phyloP scores from a whole-genome alignment of 2,329 filamentous ascomycete species.

The Apiospora rasikravindrae region DNA sequence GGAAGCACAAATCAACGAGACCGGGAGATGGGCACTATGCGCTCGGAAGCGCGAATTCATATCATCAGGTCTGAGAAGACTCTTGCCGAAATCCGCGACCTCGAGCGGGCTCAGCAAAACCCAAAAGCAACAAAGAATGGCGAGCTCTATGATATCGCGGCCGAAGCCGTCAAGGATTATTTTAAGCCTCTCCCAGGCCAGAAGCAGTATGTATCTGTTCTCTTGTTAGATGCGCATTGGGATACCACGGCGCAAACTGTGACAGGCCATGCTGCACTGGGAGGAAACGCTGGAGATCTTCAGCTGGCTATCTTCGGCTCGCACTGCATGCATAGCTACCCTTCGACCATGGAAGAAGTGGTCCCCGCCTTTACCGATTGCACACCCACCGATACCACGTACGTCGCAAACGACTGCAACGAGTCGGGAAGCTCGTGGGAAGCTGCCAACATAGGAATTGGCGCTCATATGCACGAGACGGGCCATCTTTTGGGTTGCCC shows the following conservation, averaged over 20 bases:
- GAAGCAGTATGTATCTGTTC: slow-evolving; percentile 84
- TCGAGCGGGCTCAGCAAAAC: slow-evolving; percentile 81
- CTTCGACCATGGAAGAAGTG: slow-evolving; percentile 86
- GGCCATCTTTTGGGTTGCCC: slow-evolving; percentile 91
- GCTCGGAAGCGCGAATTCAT: slow-evolving; percentile 90
- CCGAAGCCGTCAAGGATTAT: slow-evolving; percentile 77
- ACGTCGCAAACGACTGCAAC: slow-evolving; percentile 83
- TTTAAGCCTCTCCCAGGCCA: slow-evolving; percentile 78
- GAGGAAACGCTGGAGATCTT: slow-evolving; percentile 73
- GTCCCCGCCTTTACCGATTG: slow-evolving; percentile 89
- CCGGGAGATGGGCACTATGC: slow-evolving; percentile 71
- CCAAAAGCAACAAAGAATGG: slow-evolving; percentile 70
- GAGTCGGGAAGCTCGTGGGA: slow-evolving; percentile 94
- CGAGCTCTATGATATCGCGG: slow-evolving; percentile 77
- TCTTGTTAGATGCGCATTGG: slow-evolving; percentile 91
- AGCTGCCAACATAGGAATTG: slow-evolving; percentile 91
- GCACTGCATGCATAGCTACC: slow-evolving; percentile 90
- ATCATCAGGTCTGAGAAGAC: slow-evolving; percentile 84
- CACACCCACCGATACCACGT: slow-evolving; percentile 81
- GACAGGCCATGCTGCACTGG: slow-evolving; percentile 83
- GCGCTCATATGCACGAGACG: slow-evolving; percentile 88
- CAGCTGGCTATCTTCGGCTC: slow-evolving; percentile 91
- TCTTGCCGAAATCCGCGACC: slow-evolving; percentile 78
- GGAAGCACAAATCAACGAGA: slow-evolving; percentile 82
- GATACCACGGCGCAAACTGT: slow-evolving; percentile 73